phyloP scores from a whole-genome alignment of 257 asterid species.

The Solanum clarkiae region DNA sequence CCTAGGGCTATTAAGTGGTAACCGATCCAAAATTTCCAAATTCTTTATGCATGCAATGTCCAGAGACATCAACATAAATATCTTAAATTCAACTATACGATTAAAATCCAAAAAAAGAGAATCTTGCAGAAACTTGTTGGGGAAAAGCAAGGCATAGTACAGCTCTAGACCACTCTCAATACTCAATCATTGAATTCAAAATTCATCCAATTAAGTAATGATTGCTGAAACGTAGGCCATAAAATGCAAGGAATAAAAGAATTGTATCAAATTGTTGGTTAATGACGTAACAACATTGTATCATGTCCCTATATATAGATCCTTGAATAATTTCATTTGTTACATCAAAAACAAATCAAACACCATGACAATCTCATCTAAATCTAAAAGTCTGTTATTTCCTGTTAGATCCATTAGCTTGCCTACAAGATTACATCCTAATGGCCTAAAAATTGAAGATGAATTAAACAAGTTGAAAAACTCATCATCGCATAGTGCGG shows the following conservation, averaged over 20 bases:
- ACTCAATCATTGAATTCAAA: background rate
- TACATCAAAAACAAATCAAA: background rate
- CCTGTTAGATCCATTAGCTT: constrained; percentile 64
- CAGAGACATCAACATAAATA: background rate
- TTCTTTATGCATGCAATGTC: background rate
- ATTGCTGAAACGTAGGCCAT: constrained; percentile 10
- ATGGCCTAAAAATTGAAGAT: constrained; percentile 29
- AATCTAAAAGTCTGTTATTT: constrained; percentile 9
- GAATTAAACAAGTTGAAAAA: constrained; percentile 30
- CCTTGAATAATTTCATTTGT: background rate
- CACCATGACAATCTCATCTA: constrained; percentile 33
- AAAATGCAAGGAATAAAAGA: background rate
- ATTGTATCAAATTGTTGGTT: constrained; percentile 15
- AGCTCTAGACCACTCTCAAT: background rate
- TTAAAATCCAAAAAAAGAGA: background rate
- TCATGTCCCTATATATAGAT: constrained; percentile 23
- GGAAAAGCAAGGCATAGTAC: background rate
- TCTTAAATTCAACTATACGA: background rate
- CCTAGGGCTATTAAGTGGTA: background rate
- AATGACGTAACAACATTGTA: constrained; percentile 19
- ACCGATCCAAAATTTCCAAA: background rate
- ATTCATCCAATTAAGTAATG: background rate
- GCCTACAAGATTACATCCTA: constrained; percentile 56
- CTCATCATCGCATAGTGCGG: constrained; percentile 10
- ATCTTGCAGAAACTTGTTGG: constrained; percentile 2